A percentile compares a stretch with the other conserved stretches of the same genome.
Conservation (phyloP, 2,329 filamentous ascomycete genomes). For the Rosellinia necatrix region DNA sequence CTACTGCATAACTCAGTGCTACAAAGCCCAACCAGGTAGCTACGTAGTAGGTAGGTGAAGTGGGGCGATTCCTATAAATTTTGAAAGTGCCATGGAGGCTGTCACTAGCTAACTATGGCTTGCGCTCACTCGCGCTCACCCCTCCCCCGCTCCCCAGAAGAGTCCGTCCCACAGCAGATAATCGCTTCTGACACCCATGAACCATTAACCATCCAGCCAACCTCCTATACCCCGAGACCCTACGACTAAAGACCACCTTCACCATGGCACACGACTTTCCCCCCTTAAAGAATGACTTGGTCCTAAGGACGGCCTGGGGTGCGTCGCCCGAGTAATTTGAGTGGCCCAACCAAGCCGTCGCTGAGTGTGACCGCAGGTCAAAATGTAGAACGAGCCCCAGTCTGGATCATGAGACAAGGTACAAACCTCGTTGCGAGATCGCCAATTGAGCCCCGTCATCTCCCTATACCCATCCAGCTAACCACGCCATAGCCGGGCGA, state of each 20-base stretch:
- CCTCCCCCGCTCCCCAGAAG: too few relatives aligned
- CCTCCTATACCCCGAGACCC: neutral
- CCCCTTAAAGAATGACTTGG: slow-evolving; percentile 88
- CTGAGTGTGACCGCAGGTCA: slow-evolving; percentile 63
- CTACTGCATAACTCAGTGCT: too few relatives aligned
- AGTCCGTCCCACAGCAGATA: too few relatives aligned
- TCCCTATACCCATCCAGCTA: slow-evolving; percentile 1
- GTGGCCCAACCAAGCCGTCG: slow-evolving; percentile 22
- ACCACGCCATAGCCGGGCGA: slow-evolving; percentile 70
- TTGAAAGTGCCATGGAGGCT: too few relatives aligned
- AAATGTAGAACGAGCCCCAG: slow-evolving; percentile 87
- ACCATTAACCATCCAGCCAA: neutral
- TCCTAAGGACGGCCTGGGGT: slow-evolving; percentile 91
- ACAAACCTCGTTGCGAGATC: slow-evolving; percentile 36
- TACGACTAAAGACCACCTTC: neutral
- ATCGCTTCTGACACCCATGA: too few relatives aligned
- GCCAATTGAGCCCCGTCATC: neutral
- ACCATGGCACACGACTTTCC: slow-evolving; percentile 74
- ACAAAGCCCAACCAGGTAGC: too few relatives aligned
- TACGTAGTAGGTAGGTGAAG: too few relatives aligned
- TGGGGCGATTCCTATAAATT: too few relatives aligned
- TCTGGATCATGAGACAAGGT: slow-evolving; percentile 99
- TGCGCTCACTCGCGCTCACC: too few relatives aligned
- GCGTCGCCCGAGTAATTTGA: slow-evolving; percentile 40
- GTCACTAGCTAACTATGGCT: too few relatives aligned